Evolutionary conservation across 2,329 filamentous ascomycete species (phyloP).

Genomic region (Waltergamsia citrina): DNA sequence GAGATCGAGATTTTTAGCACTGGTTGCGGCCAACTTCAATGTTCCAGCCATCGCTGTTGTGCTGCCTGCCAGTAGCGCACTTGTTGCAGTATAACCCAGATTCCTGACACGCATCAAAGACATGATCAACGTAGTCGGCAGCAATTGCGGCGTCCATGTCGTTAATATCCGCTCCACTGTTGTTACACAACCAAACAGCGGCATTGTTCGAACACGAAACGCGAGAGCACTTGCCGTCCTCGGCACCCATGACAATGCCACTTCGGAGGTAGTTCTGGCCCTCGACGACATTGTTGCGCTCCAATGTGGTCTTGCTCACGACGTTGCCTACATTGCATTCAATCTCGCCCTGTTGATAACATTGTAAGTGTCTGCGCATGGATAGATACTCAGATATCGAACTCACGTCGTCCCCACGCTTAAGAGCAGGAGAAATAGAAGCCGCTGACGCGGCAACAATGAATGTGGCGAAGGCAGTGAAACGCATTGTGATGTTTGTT

Average conservation of each 20-base stretch:
- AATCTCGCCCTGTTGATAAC: too few species aligned
- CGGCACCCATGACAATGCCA: background rate
- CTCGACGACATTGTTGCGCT: background rate
- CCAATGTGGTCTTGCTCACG: too few species aligned
- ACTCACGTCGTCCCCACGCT: too few species aligned
- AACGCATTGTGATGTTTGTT: too few species aligned
- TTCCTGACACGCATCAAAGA: background rate
- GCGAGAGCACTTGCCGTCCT: background rate
- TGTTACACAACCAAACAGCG: background rate
- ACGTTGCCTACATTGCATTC: too few species aligned
- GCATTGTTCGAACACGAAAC: background rate
- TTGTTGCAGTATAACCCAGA: background rate
- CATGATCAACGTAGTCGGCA: constrained; percentile 1
- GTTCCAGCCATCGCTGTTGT: background rate
- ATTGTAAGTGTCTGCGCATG: too few species aligned
- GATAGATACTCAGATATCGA: too few species aligned
- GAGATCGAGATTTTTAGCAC: too few species aligned
- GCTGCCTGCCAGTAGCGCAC: background rate
- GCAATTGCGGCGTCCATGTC: background rate
- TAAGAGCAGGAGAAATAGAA: too few species aligned
- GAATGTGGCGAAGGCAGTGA: too few species aligned
- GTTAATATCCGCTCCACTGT: background rate
- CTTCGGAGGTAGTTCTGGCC: background rate
- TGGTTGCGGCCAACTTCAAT: background rate
- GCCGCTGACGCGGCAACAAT: too few species aligned